These are phyloP conservation scores for Leishmania tarentolae DNA, from an alignment of 208 protist genomes.

Conservation along the genomic window DNA sequence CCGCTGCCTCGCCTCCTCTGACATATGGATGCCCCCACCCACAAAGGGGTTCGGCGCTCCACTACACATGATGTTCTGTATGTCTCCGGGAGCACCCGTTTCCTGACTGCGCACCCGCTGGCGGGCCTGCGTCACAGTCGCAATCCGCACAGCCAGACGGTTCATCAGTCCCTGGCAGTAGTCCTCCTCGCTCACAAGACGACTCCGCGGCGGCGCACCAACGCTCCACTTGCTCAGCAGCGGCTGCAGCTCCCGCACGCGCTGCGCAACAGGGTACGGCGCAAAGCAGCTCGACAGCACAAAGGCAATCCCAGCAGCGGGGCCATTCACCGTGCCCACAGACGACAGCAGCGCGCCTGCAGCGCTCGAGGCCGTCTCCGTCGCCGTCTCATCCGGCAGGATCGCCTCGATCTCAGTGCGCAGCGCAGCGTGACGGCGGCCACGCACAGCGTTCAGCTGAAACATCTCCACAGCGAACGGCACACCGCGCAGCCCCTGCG, in stretches of 20 bases:
- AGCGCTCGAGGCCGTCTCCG: conserved; percentile 15
- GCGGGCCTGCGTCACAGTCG: neutral
- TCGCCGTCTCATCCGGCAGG: conserved; percentile 27
- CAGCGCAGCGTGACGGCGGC: conserved; percentile 43
- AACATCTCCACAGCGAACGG: conserved; percentile 61
- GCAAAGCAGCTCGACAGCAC: conserved; percentile 45
- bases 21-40: neutral
- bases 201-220: conserved; percentile 2
- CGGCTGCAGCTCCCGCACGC: conserved; percentile 6
- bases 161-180: conserved; percentile 3
- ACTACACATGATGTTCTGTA: neutral
- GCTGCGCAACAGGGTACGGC: conserved; percentile 31
- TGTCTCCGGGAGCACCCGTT: conserved; percentile 11
- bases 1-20: neutral
- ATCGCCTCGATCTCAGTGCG: conserved; percentile 52
- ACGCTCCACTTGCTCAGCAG: conserved; percentile 4
- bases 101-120: conserved; percentile 16
- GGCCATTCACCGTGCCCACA: conserved; percentile 20
- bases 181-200: conserved; percentile 1
- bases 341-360: conserved; percentile 30
- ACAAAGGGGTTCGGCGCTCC: neutral
- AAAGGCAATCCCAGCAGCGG: conserved; percentile 21
- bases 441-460: conserved; percentile 54
- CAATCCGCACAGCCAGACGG: neutral
- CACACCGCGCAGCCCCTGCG: conserved; percentile 57